Conservation (phyloP, 139 green algal species). For the Micromonas pusilla region DNA sequence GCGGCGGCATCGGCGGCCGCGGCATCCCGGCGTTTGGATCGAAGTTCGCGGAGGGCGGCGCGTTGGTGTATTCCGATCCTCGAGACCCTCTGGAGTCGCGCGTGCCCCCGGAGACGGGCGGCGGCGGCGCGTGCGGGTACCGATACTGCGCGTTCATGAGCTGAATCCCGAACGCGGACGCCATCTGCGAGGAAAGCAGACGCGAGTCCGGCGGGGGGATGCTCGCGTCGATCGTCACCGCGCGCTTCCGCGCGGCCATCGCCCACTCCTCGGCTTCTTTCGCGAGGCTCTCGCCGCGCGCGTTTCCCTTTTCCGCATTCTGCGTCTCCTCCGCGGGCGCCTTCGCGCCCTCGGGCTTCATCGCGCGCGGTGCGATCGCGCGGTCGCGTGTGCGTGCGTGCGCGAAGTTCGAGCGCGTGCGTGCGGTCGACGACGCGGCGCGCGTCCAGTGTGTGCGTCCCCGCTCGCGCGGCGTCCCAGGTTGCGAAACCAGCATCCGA, state of each 20-base stretch:
- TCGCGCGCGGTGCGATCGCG: too few species aligned
- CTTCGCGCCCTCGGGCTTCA: not conserved
- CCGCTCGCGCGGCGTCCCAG: too few species aligned
- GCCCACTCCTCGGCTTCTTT: not conserved
- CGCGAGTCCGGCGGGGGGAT: not conserved
- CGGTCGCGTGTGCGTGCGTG: too few species aligned
- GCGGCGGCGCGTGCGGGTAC: not conserved
- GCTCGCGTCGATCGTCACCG: not conserved
- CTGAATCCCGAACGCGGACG: not conserved
- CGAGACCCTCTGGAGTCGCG: not conserved
- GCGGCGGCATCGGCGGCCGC: not conserved
- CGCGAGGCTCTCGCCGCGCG: not conserved
- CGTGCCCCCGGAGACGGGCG: not conserved
- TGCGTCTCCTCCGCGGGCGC: not conserved
- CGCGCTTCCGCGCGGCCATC: too few species aligned
- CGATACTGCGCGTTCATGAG: not conserved
- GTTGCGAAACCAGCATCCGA: too few species aligned
- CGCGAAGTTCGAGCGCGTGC: too few species aligned
- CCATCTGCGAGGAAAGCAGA: not conserved
- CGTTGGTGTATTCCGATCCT: too few species aligned
- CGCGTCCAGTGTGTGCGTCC: too few species aligned
- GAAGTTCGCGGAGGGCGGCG: too few species aligned
- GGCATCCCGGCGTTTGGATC: too few species aligned
- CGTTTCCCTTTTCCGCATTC: not conserved
- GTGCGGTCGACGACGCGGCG: too few species aligned